Conservation (phyloP, 1,284 basidiomycete genomes). For the Gymnopus androsaceus region DNA sequence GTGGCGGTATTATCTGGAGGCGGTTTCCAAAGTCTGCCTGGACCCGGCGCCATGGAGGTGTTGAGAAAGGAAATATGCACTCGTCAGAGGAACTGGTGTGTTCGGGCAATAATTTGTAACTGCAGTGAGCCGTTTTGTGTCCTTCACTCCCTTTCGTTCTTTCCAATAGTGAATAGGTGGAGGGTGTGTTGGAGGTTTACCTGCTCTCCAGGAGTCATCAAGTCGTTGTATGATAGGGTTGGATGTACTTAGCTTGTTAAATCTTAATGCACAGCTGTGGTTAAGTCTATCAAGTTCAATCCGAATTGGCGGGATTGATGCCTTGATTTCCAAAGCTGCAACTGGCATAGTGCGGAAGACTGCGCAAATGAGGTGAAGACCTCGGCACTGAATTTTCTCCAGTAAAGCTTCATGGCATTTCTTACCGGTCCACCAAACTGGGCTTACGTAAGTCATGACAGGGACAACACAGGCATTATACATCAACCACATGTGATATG, state of each 20-base stretch:
- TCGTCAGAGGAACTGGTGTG: slow-evolving; percentile 19
- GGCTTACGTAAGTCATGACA: slow-evolving; percentile 31
- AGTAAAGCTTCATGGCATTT: slow-evolving; percentile 24
- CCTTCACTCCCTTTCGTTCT: neutral
- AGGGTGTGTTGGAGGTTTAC: slow-evolving; percentile 6
- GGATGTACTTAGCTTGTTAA: slow-evolving; percentile 23
- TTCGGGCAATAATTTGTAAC: slow-evolving; percentile 15
- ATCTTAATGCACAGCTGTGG: slow-evolving; percentile 18
- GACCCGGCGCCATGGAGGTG: slow-evolving; percentile 23
- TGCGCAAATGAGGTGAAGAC: slow-evolving; percentile 32
- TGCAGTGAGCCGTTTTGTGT: slow-evolving; percentile 17
- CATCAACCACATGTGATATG: neutral
- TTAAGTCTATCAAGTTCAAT: slow-evolving; percentile 17
- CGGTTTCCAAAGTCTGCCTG: neutral
- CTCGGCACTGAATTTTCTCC: slow-evolving; percentile 29
- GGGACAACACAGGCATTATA: slow-evolving; percentile 26
- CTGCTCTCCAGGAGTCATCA: slow-evolving; percentile 18
- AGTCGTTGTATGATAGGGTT: slow-evolving; percentile 28
- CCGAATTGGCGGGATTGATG: slow-evolving; percentile 27
- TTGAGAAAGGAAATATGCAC: slow-evolving; percentile 22
- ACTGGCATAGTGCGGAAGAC: slow-evolving; percentile 36
- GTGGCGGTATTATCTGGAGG: neutral
- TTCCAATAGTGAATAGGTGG: slow-evolving; percentile 18
- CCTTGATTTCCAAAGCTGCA: slow-evolving; percentile 32
- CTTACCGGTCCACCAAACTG: slow-evolving; percentile 35